Evolutionary conservation across 139 green algal species (phyloP).

Genomic region (Haematococcus sp.): DNA sequence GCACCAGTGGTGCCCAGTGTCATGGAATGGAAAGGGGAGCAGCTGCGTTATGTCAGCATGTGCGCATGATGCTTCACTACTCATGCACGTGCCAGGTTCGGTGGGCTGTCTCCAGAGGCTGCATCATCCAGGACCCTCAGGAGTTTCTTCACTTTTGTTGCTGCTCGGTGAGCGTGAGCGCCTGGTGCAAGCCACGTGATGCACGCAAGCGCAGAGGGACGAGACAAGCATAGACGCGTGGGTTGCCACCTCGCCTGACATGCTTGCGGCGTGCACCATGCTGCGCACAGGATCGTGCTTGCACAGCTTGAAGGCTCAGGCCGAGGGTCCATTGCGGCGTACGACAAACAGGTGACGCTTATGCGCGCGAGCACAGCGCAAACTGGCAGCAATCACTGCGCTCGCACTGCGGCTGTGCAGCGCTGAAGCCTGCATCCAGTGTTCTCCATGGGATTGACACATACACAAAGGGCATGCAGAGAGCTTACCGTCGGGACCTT

Average conservation of each 20-base stretch:
- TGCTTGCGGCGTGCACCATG: no score
- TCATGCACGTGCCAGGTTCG: not conserved
- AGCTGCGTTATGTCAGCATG: not conserved
- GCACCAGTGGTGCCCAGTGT: not conserved
- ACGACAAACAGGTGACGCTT: slow-evolving; percentile 48
- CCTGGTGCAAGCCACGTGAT: no score
- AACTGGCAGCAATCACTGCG: not conserved
- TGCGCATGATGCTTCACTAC: not conserved
- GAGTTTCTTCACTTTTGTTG: slow-evolving; percentile 5
- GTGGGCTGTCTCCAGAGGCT: not conserved
- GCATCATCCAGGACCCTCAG: not conserved
- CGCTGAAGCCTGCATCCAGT: no score
- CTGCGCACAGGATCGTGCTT: slow-evolving; percentile 49
- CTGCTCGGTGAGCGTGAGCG: not conserved
- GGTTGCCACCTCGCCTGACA: no score
- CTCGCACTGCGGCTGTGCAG: no score
- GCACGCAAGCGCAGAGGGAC: no score
- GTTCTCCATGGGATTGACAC: no score
- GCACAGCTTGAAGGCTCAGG: slow-evolving; percentile 73
- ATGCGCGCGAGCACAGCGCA: no score
- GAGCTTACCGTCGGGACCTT: no score
- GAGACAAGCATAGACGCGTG: no score
- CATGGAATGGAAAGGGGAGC: no score
- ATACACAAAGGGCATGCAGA: no score
- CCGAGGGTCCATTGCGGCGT: slow-evolving; percentile 49